phyloP scores from a whole-genome alignment of 768 basidiomycete genomes.

The Phlegmacium glaucopus region DNA sequence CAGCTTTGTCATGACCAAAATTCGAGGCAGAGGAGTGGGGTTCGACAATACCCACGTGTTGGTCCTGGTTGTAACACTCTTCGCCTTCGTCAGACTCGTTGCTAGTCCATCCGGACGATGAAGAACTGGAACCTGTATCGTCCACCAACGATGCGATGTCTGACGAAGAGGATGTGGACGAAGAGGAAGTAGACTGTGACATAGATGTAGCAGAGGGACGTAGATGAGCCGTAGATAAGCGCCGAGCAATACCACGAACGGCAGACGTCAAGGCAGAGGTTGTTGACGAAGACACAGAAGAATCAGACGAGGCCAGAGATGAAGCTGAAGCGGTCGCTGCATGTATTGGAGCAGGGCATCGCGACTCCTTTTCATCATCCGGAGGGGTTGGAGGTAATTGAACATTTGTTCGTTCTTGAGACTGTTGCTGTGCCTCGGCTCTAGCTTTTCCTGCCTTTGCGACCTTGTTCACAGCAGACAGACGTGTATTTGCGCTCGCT shows the following conservation, averaged over 20 bases:
- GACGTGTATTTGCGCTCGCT: constrained; percentile 35
- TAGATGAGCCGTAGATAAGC: constrained; percentile 46
- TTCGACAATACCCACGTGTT: constrained; percentile 31
- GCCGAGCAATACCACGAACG: constrained; percentile 57
- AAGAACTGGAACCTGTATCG: constrained; percentile 58
- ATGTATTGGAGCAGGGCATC: constrained; percentile 10
- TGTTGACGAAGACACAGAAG: constrained; percentile 6
- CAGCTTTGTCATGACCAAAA: constrained; percentile 18
- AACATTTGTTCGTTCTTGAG: constrained; percentile 19
- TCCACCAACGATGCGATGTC: constrained; percentile 65
- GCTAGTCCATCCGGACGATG: constrained; percentile 50
- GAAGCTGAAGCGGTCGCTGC: constrained; percentile 1
- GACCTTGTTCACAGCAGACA: constrained; percentile 52
- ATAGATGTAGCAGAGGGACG: constrained; percentile 26
- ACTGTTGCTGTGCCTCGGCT: constrained; percentile 44
- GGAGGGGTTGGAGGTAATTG: constrained; percentile 33
- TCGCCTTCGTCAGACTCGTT: constrained; percentile 51
- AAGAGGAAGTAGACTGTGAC: constrained; percentile 37
- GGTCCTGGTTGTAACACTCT: constrained; percentile 29
- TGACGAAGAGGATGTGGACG: constrained; percentile 31
- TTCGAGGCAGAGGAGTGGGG: constrained; percentile 17
- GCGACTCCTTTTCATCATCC: constrained; percentile 25
- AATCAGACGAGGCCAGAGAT: neutral
- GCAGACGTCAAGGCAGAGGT: constrained; percentile 40
- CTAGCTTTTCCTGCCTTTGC: constrained; percentile 51